Base-by-base conservation (phyloP, 768 basidiomycete genomes). In the Hericium rajendrae region DNA sequence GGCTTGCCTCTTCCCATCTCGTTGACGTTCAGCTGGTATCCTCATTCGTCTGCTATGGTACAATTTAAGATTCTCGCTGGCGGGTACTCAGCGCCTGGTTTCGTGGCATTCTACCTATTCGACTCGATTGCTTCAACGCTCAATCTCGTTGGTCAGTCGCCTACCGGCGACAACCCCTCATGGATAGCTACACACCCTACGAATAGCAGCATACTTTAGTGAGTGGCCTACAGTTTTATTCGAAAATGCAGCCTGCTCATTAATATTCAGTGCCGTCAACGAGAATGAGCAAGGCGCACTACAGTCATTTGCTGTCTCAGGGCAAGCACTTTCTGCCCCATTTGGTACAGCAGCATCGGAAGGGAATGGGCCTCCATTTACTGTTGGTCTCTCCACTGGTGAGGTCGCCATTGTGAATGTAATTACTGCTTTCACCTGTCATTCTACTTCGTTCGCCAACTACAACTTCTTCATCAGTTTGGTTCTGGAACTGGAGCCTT, bases 11-110 rank as follows among this genome's bases (percentile, higher is more conserved):
- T 8, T 32, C 8, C 32, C 4, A 8, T 32, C 32, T 32, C 32
- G 32, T 32, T 32, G 32, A 32, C 32, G 32, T 32, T 32, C 32
- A 10, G 32, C 32, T 32, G 32, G 32, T 32, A 32, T 32, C 9
- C 32, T 10, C 32, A 32, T 8, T 32, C 6, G 32, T 6, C 32
- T 10, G 20, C 16, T 16, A 87, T 86, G 85, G 85, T 86, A 62
- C 75, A 80, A 54, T 81, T 84, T 64, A 84, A 74, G 4, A 83
- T 88, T 59, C 74, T 87, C 39, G 85, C 85, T 38, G 85, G 85
- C 38, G 85, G 85, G 16, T 86, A 80, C 65, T 68, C 72, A 20
- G 69, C 79, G 57, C 32, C 32, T 8, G 32, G 32, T 10, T 84
- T 82, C 62, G 74, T 88, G 54, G 81, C 81, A 2, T 78, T 81